Base-by-base conservation (phyloP, 805 yeast genomes). In the Saturnispora ahearnii region DNA sequence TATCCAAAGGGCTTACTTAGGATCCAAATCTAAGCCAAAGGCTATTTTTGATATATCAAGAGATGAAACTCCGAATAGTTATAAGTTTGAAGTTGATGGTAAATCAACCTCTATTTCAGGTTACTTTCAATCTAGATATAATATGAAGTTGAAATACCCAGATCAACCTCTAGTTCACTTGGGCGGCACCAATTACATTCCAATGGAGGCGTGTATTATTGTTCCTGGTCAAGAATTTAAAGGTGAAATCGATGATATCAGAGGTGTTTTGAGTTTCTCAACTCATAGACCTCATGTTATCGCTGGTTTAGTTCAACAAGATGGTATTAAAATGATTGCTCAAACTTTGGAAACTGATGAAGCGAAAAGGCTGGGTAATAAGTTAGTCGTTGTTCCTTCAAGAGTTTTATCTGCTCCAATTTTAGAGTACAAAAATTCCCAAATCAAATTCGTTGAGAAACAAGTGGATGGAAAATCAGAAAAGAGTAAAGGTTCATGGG, bases 201-300 rank as follows among this genome's bases (percentile, higher is more conserved):
- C 67, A 26, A 55, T 62, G 52, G 68, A 63, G 49, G 56, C 54
- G 1, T 60, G 62, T 46, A 52, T 51, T 11, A 53, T 64, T 40
- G 52, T 54, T 31, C 59, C 60, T 10, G 67, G 68, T 32, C 67
- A 63, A 53, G 57, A 56, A 38, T 63, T 55, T 29, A 59, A 52
- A n/a, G 66, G 65, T 33, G 64, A 62, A 43, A 37, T 63, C 15
- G 48, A 55, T 18, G 66, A 62, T 44, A 54, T 55, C 31, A 57
- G 59, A 46, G 63, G 65, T n/a, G 59, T 63, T 54, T 56, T 63
- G 40, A 57, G 58, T 43, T 57, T 57, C 31, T 58, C 65, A 12
- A 62, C 65, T 4, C 58, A 59, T 28, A 59, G 61, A 46, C 67
- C 67, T 28, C 58, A 55, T 38, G 59, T 55, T 6, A 59, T 62